Base-by-base conservation (phyloP, 768 basidiomycete genomes). In the Leccinum sublutescens region DNA sequence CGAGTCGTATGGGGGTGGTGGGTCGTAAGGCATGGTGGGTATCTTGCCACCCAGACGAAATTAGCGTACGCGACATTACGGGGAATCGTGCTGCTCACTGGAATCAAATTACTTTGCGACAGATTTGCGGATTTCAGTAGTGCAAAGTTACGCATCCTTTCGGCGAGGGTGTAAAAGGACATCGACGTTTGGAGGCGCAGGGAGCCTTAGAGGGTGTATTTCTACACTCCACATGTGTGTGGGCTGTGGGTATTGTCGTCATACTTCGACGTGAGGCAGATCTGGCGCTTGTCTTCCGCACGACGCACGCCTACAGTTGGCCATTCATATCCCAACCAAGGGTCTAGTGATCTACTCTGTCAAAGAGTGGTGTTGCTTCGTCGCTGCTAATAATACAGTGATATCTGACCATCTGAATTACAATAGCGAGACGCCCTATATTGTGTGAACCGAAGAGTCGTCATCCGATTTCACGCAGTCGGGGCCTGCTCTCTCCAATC, bases 391-490 rank as follows among this genome's bases (percentile, higher is more conserved):
- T 40, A 31, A 60, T 60, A 69, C 56, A 55, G 49, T 61, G 12
- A 56, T 17, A 61, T 60, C 52, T 56, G n/a, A 45, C 21, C 17
- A 55, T 33, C 27, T 15, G 27, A n/a, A 27, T 40, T 33, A 52
- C 15, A n/a, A 51, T 9, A 21, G 9, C 19, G 19, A 36, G 23
- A 15, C 17, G 9, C 31, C 27, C 53, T 33, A 63, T 36, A 49
- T 43, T 0, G 64, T 71, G 5, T 36, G 51, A 3, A 66, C 50
- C 21, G 64, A 61, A 45, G 56, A 64, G 45, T 19, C 4, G 15
- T 66, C 62, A 34, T 64, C 61, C 8, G 55, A 59, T 57, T 71
- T 71, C 33, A 71, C 64, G 25, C 66, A 69, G 25, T 69, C 63
- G 1, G 68, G 68, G 0, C 64, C 67, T 1, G 50, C 50, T 45